Evolutionary conservation across 1,139 yeast species (phyloP).

Genomic region (Blastobotrys malaysiensis): DNA sequence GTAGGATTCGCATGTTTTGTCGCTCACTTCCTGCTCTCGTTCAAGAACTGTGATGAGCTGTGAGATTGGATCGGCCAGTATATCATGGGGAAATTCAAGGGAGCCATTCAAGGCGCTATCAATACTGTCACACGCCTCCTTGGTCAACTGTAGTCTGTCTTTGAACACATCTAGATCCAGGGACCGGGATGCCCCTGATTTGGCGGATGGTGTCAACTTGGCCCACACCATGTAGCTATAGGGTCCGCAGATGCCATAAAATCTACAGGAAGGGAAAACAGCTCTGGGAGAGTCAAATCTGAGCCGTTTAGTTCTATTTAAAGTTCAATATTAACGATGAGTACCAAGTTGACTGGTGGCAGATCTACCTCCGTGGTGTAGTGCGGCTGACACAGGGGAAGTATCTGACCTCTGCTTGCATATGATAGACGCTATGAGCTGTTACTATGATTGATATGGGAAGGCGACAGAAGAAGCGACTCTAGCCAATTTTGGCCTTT

Average conservation of each 20-base stretch:
- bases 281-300: not conserved
- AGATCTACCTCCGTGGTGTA: not conserved
- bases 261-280: not conserved
- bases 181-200: not conserved
- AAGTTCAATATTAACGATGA: not conserved
- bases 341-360: not conserved
- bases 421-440: too few species aligned
- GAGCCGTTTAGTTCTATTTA: not conserved
- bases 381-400: not conserved
- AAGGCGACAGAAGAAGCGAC: too few species aligned
- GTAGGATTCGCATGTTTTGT: not conserved
- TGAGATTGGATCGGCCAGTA: not conserved
- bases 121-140: constrained; percentile 17
- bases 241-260: not conserved
- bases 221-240: not conserved
- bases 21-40: not conserved
- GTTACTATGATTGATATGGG: too few species aligned
- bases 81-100: not conserved
- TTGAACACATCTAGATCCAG: constrained; percentile 7
- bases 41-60: not conserved
- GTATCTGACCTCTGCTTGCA: not conserved
- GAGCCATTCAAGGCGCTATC: not conserved
- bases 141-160: constrained; percentile 14
- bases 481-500: too few species aligned
- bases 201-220: not conserved